phyloP scores from a whole-genome alignment of 2,329 filamentous ascomycete species.

The Xylariaceae sp. region DNA sequence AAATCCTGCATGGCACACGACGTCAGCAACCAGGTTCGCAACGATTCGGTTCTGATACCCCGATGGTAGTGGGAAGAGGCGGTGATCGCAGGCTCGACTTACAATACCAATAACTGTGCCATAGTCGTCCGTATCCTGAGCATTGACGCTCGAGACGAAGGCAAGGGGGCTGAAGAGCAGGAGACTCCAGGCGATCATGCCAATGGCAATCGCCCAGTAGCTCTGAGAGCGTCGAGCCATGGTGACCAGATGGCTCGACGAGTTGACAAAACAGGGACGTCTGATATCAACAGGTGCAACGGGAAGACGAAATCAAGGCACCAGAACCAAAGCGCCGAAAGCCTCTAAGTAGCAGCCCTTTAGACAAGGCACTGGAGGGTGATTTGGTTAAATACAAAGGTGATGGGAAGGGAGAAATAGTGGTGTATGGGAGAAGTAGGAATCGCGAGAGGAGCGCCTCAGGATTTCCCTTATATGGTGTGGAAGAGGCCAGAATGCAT shows the following conservation, averaged over 20 bases:
- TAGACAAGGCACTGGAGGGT: conserved; percentile 11
- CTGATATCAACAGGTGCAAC: conserved; percentile 4
- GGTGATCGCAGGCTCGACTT: conserved; percentile 34
- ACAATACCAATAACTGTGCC: conserved; percentile 92
- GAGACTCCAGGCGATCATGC: conserved; percentile 86
- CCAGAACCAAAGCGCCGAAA: conserved; percentile 21
- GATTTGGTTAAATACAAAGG: conserved; percentile 13
- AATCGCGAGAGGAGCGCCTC: conserved; percentile 11
- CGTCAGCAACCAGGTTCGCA: neutral
- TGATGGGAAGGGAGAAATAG: conserved; percentile 19
- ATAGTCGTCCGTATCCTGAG: conserved; percentile 65
- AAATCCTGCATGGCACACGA: conserved; percentile 53
- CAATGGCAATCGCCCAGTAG: conserved; percentile 74
- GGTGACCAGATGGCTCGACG: conserved; percentile 22
- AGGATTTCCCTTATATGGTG: conserved; percentile 32
- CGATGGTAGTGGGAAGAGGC: neutral
- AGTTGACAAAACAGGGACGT: conserved; percentile 13
- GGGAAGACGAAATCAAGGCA: conserved; percentile 18
- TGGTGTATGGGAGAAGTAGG: conserved; percentile 14
- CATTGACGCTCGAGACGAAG: conserved; percentile 72
- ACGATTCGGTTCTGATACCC: neutral
- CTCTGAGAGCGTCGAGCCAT: conserved; percentile 59
- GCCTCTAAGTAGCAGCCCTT: conserved; percentile 25
- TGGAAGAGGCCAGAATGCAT: conserved; percentile 22
- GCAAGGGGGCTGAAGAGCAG: conserved; percentile 84